Conservation (phyloP, 2,329 filamentous ascomycete genomes). For the Paecilomyces dactylethromorphus region DNA sequence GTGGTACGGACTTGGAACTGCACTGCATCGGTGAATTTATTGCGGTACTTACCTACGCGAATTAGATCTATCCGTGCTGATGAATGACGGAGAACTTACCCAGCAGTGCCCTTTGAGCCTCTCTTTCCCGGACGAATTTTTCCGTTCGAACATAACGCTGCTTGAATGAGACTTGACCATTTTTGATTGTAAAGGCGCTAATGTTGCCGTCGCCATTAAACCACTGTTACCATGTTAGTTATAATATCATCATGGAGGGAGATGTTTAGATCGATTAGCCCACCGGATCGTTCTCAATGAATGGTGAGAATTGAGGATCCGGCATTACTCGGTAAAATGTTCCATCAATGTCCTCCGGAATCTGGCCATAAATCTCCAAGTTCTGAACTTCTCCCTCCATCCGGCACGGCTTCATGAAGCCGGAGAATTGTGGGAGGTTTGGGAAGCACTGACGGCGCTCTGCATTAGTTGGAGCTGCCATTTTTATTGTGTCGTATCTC, state of each 20-base stretch:
- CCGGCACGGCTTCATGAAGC: constrained; percentile 28
- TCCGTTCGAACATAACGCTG: constrained; percentile 36
- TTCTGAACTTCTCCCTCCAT: constrained; percentile 37
- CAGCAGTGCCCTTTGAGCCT: constrained; percentile 25
- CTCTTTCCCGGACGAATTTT: constrained; percentile 31
- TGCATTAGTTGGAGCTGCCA: neutral
- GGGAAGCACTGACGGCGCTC: neutral
- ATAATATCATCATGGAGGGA: neutral
- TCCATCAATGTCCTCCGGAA: constrained; percentile 41
- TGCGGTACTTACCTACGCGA: constrained; percentile 31
- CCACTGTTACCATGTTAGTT: constrained; percentile 5
- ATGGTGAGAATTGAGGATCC: constrained; percentile 29
- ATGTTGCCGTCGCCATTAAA: constrained; percentile 38
- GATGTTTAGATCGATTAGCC: neutral
- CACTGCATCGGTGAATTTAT: constrained; percentile 34
- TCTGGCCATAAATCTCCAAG: constrained; percentile 36
- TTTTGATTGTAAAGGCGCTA: constrained; percentile 28
- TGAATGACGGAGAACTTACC: constrained; percentile 6
- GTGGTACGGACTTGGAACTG: constrained; percentile 27
- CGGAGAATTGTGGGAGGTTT: constrained; percentile 15
- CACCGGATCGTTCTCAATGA: constrained; percentile 24
- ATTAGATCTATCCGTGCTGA: neutral
- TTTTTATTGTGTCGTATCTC: neutral
- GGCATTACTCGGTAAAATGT: constrained; percentile 48
- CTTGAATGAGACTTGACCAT: constrained; percentile 28